Conservation (phyloP, 768 basidiomycete species). For the Rhodotorula sphaerocarpa region DNA sequence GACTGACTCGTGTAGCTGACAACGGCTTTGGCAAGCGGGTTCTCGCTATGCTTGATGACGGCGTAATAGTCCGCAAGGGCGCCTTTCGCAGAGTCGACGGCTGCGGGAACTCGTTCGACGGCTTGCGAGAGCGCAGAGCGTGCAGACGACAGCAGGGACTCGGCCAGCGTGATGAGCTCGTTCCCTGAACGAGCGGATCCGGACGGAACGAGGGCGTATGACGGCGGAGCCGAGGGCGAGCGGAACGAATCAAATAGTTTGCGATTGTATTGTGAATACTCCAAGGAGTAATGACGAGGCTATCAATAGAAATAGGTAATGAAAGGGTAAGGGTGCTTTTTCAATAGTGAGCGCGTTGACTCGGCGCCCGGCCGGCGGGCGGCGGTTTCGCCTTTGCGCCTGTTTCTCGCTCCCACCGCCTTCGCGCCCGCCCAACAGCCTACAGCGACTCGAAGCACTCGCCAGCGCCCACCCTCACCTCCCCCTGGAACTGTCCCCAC, state of each 20-base stretch:
- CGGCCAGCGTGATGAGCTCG: conserved; percentile 4
- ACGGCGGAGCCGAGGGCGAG: not conserved
- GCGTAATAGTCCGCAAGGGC: not conserved
- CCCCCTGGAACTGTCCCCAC: not conserved
- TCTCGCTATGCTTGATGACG: not conserved
- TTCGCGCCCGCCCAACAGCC: no score
- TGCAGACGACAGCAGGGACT: not conserved
- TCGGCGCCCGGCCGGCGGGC: no score
- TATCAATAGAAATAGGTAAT: no score
- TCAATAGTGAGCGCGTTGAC: no score
- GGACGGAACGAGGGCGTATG: not conserved
- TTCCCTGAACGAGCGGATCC: not conserved
- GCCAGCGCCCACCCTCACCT: no score
- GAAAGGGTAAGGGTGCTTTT: no score
- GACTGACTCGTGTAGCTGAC: not conserved
- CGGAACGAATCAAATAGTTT: no score
- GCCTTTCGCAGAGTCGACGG: not conserved
- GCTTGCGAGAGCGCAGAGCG: not conserved
- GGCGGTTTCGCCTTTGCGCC: no score
- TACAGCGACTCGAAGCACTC: no score
- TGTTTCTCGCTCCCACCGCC: no score
- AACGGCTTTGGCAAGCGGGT: not conserved
- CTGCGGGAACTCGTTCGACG: not conserved
- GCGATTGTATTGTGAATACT: no score
- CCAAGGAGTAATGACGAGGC: no score